These are phyloP conservation scores for Coemansia sp. DNA, from an alignment of 192 early-diverging fungal genomes.

Conservation along the genomic window DNA sequence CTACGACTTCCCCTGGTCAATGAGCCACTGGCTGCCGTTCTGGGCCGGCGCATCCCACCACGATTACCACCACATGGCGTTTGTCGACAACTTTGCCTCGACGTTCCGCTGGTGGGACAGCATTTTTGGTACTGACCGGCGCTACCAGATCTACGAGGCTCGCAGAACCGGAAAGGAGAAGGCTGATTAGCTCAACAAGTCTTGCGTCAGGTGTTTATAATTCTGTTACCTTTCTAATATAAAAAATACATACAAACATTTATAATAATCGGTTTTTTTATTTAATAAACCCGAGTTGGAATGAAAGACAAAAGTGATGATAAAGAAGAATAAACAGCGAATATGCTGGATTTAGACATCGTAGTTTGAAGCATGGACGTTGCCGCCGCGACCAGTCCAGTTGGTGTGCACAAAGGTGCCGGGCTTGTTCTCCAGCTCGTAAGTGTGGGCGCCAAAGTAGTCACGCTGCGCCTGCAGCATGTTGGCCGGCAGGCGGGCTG, in stretches of 20 bases:
- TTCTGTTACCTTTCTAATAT: too few relatives aligned
- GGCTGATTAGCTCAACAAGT: slow-evolving; percentile 14
- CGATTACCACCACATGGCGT: slow-evolving; percentile 74
- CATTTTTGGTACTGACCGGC: slow-evolving; percentile 77
- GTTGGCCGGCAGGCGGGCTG: slow-evolving; percentile 88
- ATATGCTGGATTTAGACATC: slow-evolving; percentile 59
- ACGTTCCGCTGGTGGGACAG: slow-evolving; percentile 91
- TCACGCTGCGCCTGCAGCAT: slow-evolving; percentile 97
- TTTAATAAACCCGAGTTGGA: slow-evolving; percentile 4
- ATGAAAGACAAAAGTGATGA: slow-evolving; percentile 6
- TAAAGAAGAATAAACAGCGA: neutral
- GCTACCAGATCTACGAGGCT: slow-evolving; percentile 61
- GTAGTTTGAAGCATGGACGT: slow-evolving; percentile 70
- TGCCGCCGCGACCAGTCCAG: slow-evolving; percentile 96
- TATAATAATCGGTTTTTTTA: neutral
- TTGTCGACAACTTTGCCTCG: slow-evolving; percentile 66
- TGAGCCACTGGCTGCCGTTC: slow-evolving; percentile 79
- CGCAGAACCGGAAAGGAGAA: slow-evolving; percentile 35
- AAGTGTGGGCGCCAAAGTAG: slow-evolving; percentile 99
- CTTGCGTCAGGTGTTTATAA: too few relatives aligned
- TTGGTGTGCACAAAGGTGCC: slow-evolving; percentile 89
- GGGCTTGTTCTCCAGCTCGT: slow-evolving; percentile 76
- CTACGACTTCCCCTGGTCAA: slow-evolving; percentile 82
- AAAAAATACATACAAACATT: too few relatives aligned
- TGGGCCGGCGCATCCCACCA: slow-evolving; percentile 81